A percentile compares a stretch with the other conserved stretches of the same genome.
Evolutionary conservation across 2,329 filamentous ascomycete genomes (phyloP).

Genomic region (Verticillium isaacii): DNA sequence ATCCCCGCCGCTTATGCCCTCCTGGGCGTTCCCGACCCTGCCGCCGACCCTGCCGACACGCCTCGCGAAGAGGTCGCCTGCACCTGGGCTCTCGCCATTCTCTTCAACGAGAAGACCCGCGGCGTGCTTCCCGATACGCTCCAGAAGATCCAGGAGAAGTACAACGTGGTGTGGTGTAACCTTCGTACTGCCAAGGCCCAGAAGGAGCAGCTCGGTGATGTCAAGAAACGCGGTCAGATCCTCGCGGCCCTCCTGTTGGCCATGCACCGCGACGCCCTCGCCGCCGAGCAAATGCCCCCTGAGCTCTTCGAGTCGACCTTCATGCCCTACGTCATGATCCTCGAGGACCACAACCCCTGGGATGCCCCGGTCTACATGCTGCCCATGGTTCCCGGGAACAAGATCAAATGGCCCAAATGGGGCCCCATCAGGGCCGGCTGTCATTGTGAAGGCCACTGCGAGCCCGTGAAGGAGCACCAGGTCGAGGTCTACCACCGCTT

Average conservation of each 20-base stretch:
- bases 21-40: neutral
- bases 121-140: neutral
- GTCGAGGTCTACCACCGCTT: slow-evolving; percentile 2
- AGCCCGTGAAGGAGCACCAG: neutral
- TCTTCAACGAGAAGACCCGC: neutral
- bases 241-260: neutral
- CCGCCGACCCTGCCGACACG: neutral
- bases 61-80: neutral
- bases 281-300: neutral
- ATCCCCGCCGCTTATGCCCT: neutral
- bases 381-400: neutral
- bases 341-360: slow-evolving; percentile 2
- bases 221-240: neutral
- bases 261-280: neutral
- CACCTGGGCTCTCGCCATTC: neutral
- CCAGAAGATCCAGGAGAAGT: neutral
- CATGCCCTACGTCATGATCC: neutral
- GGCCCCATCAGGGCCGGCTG: neutral
- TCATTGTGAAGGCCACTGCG: neutral
- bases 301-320: neutral
- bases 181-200: neutral
- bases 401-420: neutral
- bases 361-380: neutral
- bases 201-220: neutral
- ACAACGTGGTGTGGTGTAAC: neutral